Base-by-base conservation (phyloP, 1,284 basidiomycete genomes). In the Hymenochaete sp. region DNA sequence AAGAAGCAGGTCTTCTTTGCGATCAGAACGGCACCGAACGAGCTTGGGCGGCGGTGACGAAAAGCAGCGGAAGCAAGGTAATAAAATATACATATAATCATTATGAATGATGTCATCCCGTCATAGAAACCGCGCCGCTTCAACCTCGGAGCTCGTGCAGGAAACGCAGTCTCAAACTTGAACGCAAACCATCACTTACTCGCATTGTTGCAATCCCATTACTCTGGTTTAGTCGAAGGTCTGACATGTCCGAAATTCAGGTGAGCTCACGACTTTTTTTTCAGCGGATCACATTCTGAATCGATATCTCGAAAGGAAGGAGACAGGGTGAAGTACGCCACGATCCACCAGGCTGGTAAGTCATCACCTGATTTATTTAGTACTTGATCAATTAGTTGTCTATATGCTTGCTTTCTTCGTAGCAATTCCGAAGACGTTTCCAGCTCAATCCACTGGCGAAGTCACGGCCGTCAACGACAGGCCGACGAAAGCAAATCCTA, bases 391-490 rank as follows among this genome's bases (percentile, higher is more conserved):
- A 31, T 42, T 40, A 11, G 3, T 42, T 13, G 14, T 35, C 14
- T 16, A 4, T 43, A 19, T 2, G 11, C 14, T 19, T 14, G 22
- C 31, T 43, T 16, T 10, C 9, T 13, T 29, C 29, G 18, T 16
- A 50, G 48, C 36, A 8, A 38, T 46, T 25, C 48, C 48, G 14
- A 31, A 50, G 18, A 46, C 7, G 16, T 24, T 41, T 18, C 45
- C 45, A 25, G 43, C 31, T 25, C 42, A 50, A 19, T 22, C 44
- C 21, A 42, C 45, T n/a, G 48, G 48, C 3, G 48, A 46, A 27
- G 48, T 47, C 14, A 50, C 16, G 7, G 22, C 22, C 5, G 40
- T 47, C 4, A 42, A 50, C 16, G 39, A 41, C 2, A 42, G 36
- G 18, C 48, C 48, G 25, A 47, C 21, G 44, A 50, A 42, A 29